Conservation (phyloP, 1,139 yeast genomes). For the Schwanniomyces etchellsii region DNA sequence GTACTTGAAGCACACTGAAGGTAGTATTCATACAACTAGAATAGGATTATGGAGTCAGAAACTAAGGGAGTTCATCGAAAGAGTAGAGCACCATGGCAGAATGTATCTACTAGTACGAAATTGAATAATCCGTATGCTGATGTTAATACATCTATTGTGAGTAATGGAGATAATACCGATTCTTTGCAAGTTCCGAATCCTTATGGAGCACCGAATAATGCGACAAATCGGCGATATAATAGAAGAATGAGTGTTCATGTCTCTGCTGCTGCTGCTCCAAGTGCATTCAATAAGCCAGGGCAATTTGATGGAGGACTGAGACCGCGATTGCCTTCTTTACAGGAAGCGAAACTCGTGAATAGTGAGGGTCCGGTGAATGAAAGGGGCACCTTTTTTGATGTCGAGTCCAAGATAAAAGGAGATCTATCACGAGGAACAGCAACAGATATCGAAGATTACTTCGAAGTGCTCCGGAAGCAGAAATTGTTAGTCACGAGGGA, state of each 20-base stretch:
- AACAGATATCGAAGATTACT: conserved; percentile 66
- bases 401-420: conserved; percentile 39
- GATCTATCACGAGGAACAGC: conserved; percentile 65
- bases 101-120: conserved; percentile 11
- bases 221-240: conserved; percentile 18
- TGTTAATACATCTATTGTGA: conserved; percentile 16
- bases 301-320: conserved; percentile 7
- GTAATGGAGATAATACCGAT: conserved; percentile 6
- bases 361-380: conserved; percentile 7
- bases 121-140: conserved; percentile 32
- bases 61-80: conserved; percentile 30
- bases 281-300: conserved; percentile 20
- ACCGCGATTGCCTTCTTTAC: conserved; percentile 16
- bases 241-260: conserved; percentile 42
- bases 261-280: conserved; percentile 34
- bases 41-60: conserved; percentile 23
- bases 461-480: conserved; percentile 49
- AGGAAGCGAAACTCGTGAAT: conserved; percentile 25
- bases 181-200: conserved; percentile 10
- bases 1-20: background rate
- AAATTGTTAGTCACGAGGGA: conserved; percentile 54
- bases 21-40: background rate
- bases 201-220: conserved; percentile 9
- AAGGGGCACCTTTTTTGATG: conserved; percentile 11
- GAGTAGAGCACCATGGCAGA: conserved; percentile 44